A percentile compares a stretch with the other conserved stretches of the same genome.
Evolutionary conservation across 2,329 filamentous ascomycete species (phyloP).

Genomic region (Hypoxylon sp.): DNA sequence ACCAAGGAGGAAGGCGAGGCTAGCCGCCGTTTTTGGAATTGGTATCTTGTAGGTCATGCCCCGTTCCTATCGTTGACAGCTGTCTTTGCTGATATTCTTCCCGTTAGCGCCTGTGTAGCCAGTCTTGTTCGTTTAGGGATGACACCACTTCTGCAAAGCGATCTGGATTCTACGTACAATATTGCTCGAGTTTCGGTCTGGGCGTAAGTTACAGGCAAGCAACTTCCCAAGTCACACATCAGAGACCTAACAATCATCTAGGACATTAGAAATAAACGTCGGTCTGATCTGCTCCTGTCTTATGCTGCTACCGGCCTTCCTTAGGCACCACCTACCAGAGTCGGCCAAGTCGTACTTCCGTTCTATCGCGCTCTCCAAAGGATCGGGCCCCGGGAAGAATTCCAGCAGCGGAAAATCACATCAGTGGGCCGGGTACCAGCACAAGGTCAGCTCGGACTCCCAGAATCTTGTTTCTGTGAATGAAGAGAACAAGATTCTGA

Average conservation of each 20-base stretch:
- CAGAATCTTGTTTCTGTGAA: constrained; percentile 7
- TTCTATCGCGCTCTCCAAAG: constrained; percentile 6
- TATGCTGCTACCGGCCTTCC: constrained; percentile 21
- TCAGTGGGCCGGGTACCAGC: constrained; percentile 13
- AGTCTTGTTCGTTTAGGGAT: constrained; percentile 23
- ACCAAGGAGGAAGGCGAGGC: constrained; percentile 12
- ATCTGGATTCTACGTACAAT: constrained; percentile 16
- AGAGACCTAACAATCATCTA: constrained; percentile 1
- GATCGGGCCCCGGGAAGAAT: background rate
- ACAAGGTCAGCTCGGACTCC: constrained; percentile 16
- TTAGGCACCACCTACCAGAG: constrained; percentile 21
- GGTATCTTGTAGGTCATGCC: constrained; percentile 19
- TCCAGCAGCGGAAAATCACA: constrained; percentile 1
- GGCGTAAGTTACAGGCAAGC: constrained; percentile 9
- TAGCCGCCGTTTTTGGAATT: constrained; percentile 15
- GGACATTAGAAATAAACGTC: constrained; percentile 22
- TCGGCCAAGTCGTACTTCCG: constrained; percentile 17
- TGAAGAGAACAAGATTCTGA: constrained; percentile 15
- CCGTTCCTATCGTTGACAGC: too few species aligned
- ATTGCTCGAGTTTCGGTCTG: constrained; percentile 19
- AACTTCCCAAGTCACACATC: background rate
- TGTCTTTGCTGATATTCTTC: background rate
- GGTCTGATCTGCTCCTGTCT: constrained; percentile 26
- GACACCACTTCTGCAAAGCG: constrained; percentile 20
- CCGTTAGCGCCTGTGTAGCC: constrained; percentile 5